A percentile compares a stretch with the other conserved stretches of the same genome.
Conservation (phyloP, 805 yeast species). For the Priceomyces carsonii region DNA sequence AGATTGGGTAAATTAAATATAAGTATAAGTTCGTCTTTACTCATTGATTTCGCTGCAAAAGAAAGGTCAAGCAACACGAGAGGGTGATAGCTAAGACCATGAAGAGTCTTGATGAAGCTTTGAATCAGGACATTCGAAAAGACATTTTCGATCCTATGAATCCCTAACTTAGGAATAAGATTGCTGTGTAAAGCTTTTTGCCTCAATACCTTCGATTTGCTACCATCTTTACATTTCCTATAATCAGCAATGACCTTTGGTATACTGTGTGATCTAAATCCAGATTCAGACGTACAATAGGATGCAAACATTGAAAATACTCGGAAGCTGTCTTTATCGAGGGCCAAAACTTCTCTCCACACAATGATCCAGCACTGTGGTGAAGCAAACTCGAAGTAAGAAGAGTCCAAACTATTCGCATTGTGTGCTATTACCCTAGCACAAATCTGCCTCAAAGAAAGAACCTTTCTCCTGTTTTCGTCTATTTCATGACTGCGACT, state of each 20-base stretch:
- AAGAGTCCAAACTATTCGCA: slow-evolving; percentile 18
- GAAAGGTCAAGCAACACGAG: slow-evolving; percentile 31
- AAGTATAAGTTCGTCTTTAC: slow-evolving; percentile 22
- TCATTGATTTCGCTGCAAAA: slow-evolving; percentile 5
- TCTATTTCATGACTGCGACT: not conserved
- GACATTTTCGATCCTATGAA: slow-evolving; percentile 38
- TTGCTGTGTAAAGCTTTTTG: slow-evolving; percentile 13
- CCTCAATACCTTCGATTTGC: slow-evolving; percentile 3
- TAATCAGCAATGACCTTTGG: slow-evolving; percentile 2
- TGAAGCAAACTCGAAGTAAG: slow-evolving; percentile 23
- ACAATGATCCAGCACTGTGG: slow-evolving; percentile 29
- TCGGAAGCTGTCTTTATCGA: slow-evolving; percentile 30
- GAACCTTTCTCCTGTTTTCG: slow-evolving; percentile 8
- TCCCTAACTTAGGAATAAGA: slow-evolving; percentile 12
- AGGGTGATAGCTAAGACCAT: slow-evolving; percentile 15
- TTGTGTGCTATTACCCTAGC: slow-evolving; percentile 30
- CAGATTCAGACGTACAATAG: slow-evolving; percentile 13
- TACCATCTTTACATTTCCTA: not conserved
- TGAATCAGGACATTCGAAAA: slow-evolving; percentile 27
- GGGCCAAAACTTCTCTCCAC: slow-evolving; percentile 29
- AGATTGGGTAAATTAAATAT: slow-evolving; percentile 28
- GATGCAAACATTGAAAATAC: slow-evolving; percentile 29
- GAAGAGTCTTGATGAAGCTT: slow-evolving; percentile 21
- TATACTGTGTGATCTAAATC: slow-evolving; percentile 26
- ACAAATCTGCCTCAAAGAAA: slow-evolving; percentile 23